phyloP scores from a whole-genome alignment of 2,329 filamentous ascomycete species.

The Aspergillus phoenicis region DNA sequence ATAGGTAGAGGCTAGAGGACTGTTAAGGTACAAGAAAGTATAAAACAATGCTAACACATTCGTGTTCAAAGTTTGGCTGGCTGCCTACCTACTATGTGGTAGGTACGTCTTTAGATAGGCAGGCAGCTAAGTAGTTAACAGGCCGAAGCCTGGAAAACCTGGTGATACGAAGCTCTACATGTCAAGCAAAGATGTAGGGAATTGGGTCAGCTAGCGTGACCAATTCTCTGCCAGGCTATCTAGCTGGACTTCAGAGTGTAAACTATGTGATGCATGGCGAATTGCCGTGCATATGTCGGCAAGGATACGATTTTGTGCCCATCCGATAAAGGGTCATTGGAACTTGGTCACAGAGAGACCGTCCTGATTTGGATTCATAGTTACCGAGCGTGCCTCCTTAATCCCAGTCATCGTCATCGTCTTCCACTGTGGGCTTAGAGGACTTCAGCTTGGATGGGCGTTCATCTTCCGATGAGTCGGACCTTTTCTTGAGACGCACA shows the following conservation, averaged over 20 bases:
- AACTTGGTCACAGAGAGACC: not conserved
- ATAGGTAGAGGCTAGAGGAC: too few relatives aligned
- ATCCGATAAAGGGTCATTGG: not conserved
- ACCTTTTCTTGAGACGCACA: conserved; percentile 65
- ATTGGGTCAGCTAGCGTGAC: not conserved
- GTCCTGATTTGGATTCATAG: not conserved
- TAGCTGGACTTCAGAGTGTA: not conserved
- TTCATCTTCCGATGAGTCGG: conserved; percentile 60
- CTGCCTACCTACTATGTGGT: too few relatives aligned
- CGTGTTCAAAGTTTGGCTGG: too few relatives aligned
- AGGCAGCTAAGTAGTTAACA: not conserved
- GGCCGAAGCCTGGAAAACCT: not conserved
- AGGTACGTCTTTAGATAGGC: not conserved
- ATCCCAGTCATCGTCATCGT: conserved; percentile 61
- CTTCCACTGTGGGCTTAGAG: conserved; percentile 40
- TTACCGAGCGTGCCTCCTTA: conserved; percentile 35
- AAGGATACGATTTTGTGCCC: not conserved
- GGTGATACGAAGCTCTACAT: not conserved
- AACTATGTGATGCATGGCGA: not conserved
- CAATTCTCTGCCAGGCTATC: not conserved
- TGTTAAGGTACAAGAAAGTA: too few relatives aligned
- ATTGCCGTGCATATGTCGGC: not conserved
- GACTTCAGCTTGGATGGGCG: conserved; percentile 52
- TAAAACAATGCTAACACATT: too few relatives aligned
- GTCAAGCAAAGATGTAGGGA: not conserved